These are phyloP conservation scores for Geoglossum glabrum DNA, from an alignment of 495 filamentous ascomycete genomes.

Conservation along the genomic window DNA sequence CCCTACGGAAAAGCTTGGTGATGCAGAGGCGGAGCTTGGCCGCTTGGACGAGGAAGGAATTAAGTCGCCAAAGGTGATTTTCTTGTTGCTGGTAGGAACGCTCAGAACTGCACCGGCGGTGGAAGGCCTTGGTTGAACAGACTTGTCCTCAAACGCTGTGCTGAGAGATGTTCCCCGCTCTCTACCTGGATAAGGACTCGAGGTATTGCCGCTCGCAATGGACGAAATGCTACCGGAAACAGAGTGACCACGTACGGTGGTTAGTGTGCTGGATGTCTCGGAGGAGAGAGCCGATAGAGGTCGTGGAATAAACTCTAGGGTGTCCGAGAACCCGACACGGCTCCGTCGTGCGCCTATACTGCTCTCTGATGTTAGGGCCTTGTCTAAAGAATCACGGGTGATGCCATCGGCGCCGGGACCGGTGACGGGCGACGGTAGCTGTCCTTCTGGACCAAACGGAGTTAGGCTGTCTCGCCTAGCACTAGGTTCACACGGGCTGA, in stretches of 20 bases:
- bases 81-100: slow-evolving; percentile 6
- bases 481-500: neutral
- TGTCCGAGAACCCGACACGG: slow-evolving; percentile 39
- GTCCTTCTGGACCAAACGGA: neutral
- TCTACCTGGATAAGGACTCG: neutral
- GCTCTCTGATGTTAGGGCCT: slow-evolving; percentile 1
- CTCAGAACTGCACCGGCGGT: slow-evolving; percentile 33
- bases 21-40: slow-evolving; percentile 11
- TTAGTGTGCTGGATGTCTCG: slow-evolving; percentile 46
- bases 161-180: slow-evolving; percentile 13
- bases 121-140: slow-evolving; percentile 22
- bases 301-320: slow-evolving; percentile 46
- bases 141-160: slow-evolving; percentile 18
- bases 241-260: slow-evolving; percentile 40
- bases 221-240: slow-evolving; percentile 44
- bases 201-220: slow-evolving; percentile 25
- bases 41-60: slow-evolving; percentile 10
- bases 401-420: neutral
- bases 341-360: slow-evolving; percentile 13
- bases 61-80: neutral
- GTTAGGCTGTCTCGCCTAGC: neutral
- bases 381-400: slow-evolving; percentile 11
- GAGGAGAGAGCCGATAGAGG: slow-evolving; percentile 55
- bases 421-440: neutral
- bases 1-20: slow-evolving; percentile 7